Conservation (phyloP, 2,329 filamentous ascomycete genomes). For the Talaromyces atroroseus region DNA sequence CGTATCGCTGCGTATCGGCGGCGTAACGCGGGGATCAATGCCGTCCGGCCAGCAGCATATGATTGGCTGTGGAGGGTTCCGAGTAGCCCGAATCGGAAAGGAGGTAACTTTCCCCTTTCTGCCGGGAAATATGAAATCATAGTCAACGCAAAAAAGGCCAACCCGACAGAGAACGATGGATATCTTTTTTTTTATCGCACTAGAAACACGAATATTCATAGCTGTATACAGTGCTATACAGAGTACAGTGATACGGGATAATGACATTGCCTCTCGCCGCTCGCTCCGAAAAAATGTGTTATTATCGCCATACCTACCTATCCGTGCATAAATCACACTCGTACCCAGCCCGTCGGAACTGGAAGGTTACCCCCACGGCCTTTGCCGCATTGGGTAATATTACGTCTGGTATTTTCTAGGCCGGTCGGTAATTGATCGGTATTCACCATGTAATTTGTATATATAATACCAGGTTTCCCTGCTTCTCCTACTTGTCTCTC, state of each 20-base stretch:
- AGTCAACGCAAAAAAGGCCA: too few relatives aligned
- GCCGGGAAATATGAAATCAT: not conserved
- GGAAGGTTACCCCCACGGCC: not conserved
- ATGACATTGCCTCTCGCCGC: too few relatives aligned
- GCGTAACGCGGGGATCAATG: not conserved
- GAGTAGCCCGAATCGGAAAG: not conserved
- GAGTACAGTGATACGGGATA: too few relatives aligned
- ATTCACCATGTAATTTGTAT: not conserved
- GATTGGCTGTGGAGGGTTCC: not conserved
- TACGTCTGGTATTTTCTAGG: not conserved
- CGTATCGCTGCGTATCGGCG: not conserved
- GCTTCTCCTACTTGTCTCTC: not conserved
- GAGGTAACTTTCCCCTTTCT: not conserved
- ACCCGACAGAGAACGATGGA: too few relatives aligned
- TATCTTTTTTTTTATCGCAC: too few relatives aligned
- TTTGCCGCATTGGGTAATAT: not conserved
- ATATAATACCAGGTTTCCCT: conserved; percentile 4
- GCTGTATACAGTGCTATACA: too few relatives aligned
- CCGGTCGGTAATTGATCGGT: conserved; percentile 2
- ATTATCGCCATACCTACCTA: not conserved
- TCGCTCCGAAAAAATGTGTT: too few relatives aligned
- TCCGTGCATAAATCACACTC: not conserved
- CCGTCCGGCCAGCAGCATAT: not conserved
- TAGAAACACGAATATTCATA: too few relatives aligned
- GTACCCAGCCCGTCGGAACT: conserved; percentile 1